phyloP scores from a whole-genome alignment of 1,139 yeast genomes.

The Geotrichum klebahnii region DNA sequence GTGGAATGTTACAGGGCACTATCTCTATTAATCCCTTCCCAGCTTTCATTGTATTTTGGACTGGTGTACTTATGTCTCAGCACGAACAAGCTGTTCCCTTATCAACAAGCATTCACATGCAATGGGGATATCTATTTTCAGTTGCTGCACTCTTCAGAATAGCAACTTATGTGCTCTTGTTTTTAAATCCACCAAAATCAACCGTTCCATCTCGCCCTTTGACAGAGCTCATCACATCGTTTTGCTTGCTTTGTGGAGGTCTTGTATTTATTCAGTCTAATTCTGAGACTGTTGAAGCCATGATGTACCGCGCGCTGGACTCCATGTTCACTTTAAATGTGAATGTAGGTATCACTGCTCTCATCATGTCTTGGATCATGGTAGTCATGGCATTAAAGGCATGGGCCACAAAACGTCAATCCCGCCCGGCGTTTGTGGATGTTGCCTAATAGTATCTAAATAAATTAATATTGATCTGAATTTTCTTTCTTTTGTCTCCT shows the following conservation, averaged over 20 bases:
- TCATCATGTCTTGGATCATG: constrained; percentile 92
- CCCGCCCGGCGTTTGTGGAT: background rate
- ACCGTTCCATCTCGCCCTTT: constrained; percentile 63
- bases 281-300: constrained; percentile 73
- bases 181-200: constrained; percentile 49
- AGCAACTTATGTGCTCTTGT: constrained; percentile 58
- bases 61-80: constrained; percentile 90
- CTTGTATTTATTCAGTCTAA: constrained; percentile 87
- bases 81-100: constrained; percentile 79
- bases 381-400: constrained; percentile 55
- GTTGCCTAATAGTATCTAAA: background rate
- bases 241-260: constrained; percentile 83
- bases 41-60: constrained; percentile 87
- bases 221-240: constrained; percentile 74
- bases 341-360: constrained; percentile 69
- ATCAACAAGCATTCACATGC: constrained; percentile 76
- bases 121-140: constrained; percentile 84
- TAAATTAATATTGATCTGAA: background rate
- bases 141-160: constrained; percentile 75
- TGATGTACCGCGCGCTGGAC: constrained; percentile 82
- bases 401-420: constrained; percentile 11
- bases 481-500: background rate
- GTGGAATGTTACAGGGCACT: constrained; percentile 25
- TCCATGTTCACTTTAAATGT: constrained; percentile 88
- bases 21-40: constrained; percentile 76